phyloP scores from a whole-genome alignment of 805 yeast genomes.

The Candida pini region DNA sequence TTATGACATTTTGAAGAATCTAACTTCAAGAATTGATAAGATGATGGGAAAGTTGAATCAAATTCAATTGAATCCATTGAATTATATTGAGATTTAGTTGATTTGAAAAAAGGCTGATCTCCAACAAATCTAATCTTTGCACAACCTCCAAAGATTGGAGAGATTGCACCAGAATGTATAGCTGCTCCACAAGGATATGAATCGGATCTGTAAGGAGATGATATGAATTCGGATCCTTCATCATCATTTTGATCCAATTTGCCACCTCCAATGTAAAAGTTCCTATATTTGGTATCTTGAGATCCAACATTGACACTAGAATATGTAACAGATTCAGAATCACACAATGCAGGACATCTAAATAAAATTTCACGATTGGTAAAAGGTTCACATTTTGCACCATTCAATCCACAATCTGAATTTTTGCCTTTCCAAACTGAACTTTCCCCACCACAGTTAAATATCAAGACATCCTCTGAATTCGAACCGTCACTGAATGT shows the following conservation, averaged over 20 bases:
- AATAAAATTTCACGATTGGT: conserved; percentile 43
- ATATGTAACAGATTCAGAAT: conserved; percentile 69
- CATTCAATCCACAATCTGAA: conserved; percentile 70
- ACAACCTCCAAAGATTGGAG: conserved; percentile 76
- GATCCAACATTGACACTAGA: conserved; percentile 72
- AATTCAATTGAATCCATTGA: conserved; percentile 51
- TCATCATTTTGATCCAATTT: conserved; percentile 12
- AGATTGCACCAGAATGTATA: conserved; percentile 74
- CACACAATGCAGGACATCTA: conserved; percentile 88
- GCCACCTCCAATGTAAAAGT: conserved; percentile 79
- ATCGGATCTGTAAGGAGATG: conserved; percentile 77
- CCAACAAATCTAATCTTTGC: conserved; percentile 58
- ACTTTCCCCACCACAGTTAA: conserved; percentile 43
- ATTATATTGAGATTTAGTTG: conserved; percentile 43
- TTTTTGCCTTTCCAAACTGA: conserved; percentile 73
- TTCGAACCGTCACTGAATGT: conserved; percentile 15
- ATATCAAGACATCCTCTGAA: conserved; percentile 30
- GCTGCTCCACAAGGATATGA: conserved; percentile 90
- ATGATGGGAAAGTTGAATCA: conserved; percentile 68
- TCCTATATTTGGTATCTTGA: conserved; percentile 59
- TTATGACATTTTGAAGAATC: conserved; percentile 47
- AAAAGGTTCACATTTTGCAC: conserved; percentile 48
- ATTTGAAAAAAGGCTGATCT: conserved; percentile 40
- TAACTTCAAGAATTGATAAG: conserved; percentile 53
- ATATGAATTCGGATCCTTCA: conserved; percentile 24